A percentile compares a stretch with the other conserved stretches of the same genome.
Conservation (phyloP, 352 stramenopile species). For the Pythium oligandrum region DNA sequence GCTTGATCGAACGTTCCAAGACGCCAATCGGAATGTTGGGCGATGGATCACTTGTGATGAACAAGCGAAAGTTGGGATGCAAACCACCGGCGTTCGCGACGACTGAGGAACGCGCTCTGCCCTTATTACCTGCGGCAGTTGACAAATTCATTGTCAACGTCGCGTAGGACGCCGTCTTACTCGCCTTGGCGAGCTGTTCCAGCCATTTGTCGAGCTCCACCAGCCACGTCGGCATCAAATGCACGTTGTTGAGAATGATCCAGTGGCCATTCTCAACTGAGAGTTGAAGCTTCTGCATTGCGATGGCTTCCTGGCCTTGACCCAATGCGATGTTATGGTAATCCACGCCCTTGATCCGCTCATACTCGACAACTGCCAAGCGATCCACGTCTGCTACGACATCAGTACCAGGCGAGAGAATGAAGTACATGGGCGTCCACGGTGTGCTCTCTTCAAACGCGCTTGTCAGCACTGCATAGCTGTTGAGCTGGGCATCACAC, state of each 20-base stretch:
- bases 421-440: slow-evolving; percentile 97
- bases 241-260: slow-evolving; percentile 94
- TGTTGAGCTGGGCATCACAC: slow-evolving; percentile 90
- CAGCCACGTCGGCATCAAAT: slow-evolving; percentile 94
- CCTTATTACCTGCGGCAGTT: neutral
- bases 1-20: slow-evolving; percentile 86
- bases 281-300: slow-evolving; percentile 85
- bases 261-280: slow-evolving; percentile 91
- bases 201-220: slow-evolving; percentile 91
- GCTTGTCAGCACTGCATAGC: slow-evolving; percentile 92
- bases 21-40: slow-evolving; percentile 83
- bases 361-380: slow-evolving; percentile 88
- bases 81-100: slow-evolving; percentile 27
- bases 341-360: slow-evolving; percentile 91
- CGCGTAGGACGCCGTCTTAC: slow-evolving; percentile 45
- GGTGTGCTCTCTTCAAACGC: slow-evolving; percentile 92
- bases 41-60: slow-evolving; percentile 88
- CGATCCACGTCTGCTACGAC: slow-evolving; percentile 95
- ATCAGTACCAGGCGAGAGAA: slow-evolving; percentile 95
- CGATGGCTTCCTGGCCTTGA: slow-evolving; percentile 91
- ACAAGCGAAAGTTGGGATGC: slow-evolving; percentile 82
- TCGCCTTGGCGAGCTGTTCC: slow-evolving; percentile 66
- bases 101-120: slow-evolving; percentile 9
- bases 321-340: slow-evolving; percentile 96
- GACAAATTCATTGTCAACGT: slow-evolving; percentile 21